Base-by-base conservation (phyloP, 1,284 basidiomycete genomes). In the Irpex rosettiformis region DNA sequence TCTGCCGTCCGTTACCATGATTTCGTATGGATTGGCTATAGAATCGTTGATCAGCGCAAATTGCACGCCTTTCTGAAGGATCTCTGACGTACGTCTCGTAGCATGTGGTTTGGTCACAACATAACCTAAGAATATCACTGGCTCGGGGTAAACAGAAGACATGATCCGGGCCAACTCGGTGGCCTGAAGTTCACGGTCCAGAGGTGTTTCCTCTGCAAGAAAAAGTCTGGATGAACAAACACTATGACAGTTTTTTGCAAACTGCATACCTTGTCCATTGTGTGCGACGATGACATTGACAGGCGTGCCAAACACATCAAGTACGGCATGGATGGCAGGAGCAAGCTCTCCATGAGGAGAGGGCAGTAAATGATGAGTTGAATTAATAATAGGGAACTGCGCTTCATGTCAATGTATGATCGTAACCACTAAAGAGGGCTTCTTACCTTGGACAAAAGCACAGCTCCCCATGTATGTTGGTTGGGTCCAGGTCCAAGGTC, bases 401-500 rank as follows among this genome's bases (percentile, higher is more conserved):
- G 21, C 49, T 27, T 53, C n/a, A 49, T 16, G 27, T 30, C 21
- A 16, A 21, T 25, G 56, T 21, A 24, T 33, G 4, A 40, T 58
- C 67, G 54, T 28, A 22, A 51, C 24, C 16, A 25, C 25, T 13
- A 3, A 8, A 37, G 2, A 16, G 16, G 10, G 33, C 33, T 37
- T 11, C 27, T 51, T 62, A 83, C 89, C 77, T 95, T 95, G 7
- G 91, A 93, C 4, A 96, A 75, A 3, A 96, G 77, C 4, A 81
- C 86, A 29, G 89, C 90, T 54, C 94, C 94, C 95, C 95, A 98
- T 0, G 95, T 98, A 70, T 96, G 93, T 63, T 87, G 78, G 70
- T 92, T 93, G 0, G 93, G 92, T 21, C 93, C 92, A 2, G 94
- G 94, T 4, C 94, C 94, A 13, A 95, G 75, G 65, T 91, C 89